A percentile compares a stretch with the other conserved stretches of the same genome.
phyloP scores from a whole-genome alignment of 352 stramenopile genomes.

The Discostella stelligera region DNA sequence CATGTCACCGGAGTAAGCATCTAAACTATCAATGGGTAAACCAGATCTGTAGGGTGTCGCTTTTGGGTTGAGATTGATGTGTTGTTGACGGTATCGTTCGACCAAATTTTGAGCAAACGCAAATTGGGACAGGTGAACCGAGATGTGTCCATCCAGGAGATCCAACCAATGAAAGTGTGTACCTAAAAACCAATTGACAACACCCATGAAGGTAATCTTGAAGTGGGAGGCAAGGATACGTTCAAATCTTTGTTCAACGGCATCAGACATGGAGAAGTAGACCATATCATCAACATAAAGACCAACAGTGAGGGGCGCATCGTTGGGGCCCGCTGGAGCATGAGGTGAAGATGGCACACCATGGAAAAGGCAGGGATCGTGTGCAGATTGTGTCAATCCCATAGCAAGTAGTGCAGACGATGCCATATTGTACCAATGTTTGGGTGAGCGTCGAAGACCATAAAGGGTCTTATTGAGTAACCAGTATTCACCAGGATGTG shows the following conservation, averaged over 20 bases:
- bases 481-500: neutral
- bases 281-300: slow-evolving; percentile 4
- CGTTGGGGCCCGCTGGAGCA: neutral
- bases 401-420: slow-evolving; percentile 10
- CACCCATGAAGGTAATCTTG: too few relatives aligned
- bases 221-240: slow-evolving; percentile 11
- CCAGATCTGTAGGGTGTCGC: slow-evolving; percentile 43
- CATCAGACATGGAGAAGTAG: slow-evolving; percentile 9
- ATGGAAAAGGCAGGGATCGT: slow-evolving; percentile 19
- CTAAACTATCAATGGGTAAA: slow-evolving; percentile 30
- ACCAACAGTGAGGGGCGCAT: neutral
- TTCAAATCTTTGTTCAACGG: slow-evolving; percentile 30
- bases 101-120: too few relatives aligned
- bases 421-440: slow-evolving; percentile 39
- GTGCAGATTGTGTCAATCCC: slow-evolving; percentile 5
- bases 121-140: too few relatives aligned
- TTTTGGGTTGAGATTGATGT: neutral
- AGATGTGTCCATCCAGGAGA: too few relatives aligned
- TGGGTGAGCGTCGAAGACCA: slow-evolving; percentile 18
- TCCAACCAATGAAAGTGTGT: too few relatives aligned
- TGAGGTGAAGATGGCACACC: neutral
- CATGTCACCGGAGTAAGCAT: neutral
- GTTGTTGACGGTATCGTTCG: too few relatives aligned
- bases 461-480: slow-evolving; percentile 29
- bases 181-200: too few relatives aligned